Evolutionary conservation across 2,329 filamentous ascomycete genomes (phyloP).

Genomic region (Cladosporium sp.): DNA sequence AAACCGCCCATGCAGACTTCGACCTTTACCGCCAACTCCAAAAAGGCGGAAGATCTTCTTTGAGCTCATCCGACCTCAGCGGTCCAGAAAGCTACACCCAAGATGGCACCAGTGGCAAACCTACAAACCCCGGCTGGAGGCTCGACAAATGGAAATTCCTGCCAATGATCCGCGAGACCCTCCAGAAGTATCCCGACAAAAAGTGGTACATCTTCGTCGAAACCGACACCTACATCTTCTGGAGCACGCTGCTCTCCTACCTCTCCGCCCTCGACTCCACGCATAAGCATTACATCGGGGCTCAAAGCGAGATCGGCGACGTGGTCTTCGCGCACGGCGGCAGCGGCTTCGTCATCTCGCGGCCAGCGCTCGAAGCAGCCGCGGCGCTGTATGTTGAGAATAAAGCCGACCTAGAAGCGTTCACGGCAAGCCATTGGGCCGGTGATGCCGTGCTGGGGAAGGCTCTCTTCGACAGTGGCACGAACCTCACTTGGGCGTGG

Average conservation of each 20-base stretch:
- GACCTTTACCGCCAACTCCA: slow-evolving; percentile 33
- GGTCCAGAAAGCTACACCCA: slow-evolving; percentile 14
- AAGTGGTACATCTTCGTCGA: slow-evolving; percentile 64
- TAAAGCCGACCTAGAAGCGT: slow-evolving; percentile 35
- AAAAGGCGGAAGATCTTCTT: slow-evolving; percentile 23
- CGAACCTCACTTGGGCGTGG: slow-evolving; percentile 29
- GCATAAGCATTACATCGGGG: slow-evolving; percentile 48
- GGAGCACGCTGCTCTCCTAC: slow-evolving; percentile 50
- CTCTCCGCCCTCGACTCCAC: slow-evolving; percentile 42
- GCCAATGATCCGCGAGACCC: slow-evolving; percentile 47
- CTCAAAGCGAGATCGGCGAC: slow-evolving; percentile 40
- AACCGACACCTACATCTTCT: slow-evolving; percentile 59
- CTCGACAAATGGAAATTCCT: slow-evolving; percentile 57
- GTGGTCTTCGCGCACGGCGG: slow-evolving; percentile 45
- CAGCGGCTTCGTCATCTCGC: slow-evolving; percentile 45
- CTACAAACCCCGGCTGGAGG: slow-evolving; percentile 38
- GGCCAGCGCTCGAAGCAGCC: slow-evolving; percentile 39
- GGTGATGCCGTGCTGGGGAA: slow-evolving; percentile 36
- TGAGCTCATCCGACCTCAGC: slow-evolving; percentile 22
- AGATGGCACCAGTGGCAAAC: slow-evolving; percentile 29
- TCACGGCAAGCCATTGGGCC: slow-evolving; percentile 33
- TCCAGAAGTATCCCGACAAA: slow-evolving; percentile 45
- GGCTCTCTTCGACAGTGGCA: slow-evolving; percentile 30
- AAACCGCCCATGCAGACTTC: slow-evolving; percentile 30
- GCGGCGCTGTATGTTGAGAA: slow-evolving; percentile 44